A percentile compares a stretch with the other conserved stretches of the same genome.
These are phyloP conservation scores for Phytophthora chlamydospora DNA, from an alignment of 352 stramenopile species.

Conservation along the genomic window DNA sequence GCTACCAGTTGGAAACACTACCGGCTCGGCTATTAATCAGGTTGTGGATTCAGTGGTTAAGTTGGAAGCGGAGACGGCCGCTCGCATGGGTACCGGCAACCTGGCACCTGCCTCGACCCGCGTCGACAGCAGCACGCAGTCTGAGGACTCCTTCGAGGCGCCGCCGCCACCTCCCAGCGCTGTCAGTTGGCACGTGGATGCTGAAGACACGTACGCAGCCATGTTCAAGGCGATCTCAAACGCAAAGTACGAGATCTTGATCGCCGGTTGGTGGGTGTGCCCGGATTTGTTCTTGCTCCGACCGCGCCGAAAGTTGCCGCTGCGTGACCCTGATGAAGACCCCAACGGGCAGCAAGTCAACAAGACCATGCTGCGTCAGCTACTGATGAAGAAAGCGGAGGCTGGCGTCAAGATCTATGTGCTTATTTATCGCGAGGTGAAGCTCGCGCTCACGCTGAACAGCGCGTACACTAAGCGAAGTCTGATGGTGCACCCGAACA, in stretches of 20 bases:
- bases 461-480: conserved; percentile 85
- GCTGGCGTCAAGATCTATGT: conserved; percentile 90
- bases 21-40: conserved; percentile 32
- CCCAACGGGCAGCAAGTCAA: conserved; percentile 51
- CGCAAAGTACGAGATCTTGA: conserved; percentile 90
- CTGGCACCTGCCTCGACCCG: conserved; percentile 30
- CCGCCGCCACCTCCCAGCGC: conserved; percentile 52
- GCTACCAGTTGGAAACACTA: conserved; percentile 18
- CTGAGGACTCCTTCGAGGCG: conserved; percentile 56
- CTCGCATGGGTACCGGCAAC: conserved; percentile 33
- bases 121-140: conserved; percentile 68
- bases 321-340: conserved; percentile 33
- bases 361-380: conserved; percentile 75
- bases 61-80: conserved; percentile 31
- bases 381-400: conserved; percentile 81
- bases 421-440: conserved; percentile 92
- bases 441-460: conserved; percentile 89
- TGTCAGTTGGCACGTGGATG: conserved; percentile 88
- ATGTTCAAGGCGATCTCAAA: conserved; percentile 89
- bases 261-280: conserved; percentile 91
- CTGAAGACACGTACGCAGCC: conserved; percentile 84
- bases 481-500: conserved; percentile 84
- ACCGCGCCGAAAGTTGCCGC: conserved; percentile 58
- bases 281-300: conserved; percentile 86
- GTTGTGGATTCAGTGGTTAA: conserved; percentile 44